Percentiles rank a stretch among this genome's conserved stretches.
Evolutionary conservation across 495 filamentous ascomycete genomes (phyloP).

Genomic region (Ascobolus immersus): DNA sequence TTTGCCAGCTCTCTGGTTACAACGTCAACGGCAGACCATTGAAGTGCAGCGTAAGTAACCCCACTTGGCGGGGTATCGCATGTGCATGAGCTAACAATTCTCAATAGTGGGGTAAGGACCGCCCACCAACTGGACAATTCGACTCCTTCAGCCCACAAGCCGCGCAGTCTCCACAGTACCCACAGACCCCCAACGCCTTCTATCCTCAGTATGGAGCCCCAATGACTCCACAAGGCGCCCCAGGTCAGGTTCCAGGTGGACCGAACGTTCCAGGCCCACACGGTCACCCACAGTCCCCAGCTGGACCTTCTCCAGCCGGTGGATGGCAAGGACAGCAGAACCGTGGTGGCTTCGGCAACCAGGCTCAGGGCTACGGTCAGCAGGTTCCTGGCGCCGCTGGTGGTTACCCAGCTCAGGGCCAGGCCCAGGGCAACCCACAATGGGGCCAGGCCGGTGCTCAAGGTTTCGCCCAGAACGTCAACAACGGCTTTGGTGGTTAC

Average conservation of each 20-base stretch:
- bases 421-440: slow-evolving; percentile 32
- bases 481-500: slow-evolving; percentile 33
- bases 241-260: slow-evolving; percentile 13
- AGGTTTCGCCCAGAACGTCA: slow-evolving; percentile 24
- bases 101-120: slow-evolving; percentile 89
- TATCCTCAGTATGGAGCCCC: slow-evolving; percentile 82
- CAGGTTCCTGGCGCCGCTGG: slow-evolving; percentile 49
- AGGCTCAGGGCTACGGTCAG: slow-evolving; percentile 34
- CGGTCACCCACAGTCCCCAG: slow-evolving; percentile 21
- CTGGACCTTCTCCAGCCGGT: slow-evolving; percentile 24
- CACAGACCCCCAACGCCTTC: slow-evolving; percentile 52
- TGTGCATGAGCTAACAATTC: slow-evolving; percentile 13
- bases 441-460: slow-evolving; percentile 39
- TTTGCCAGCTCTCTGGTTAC: slow-evolving; percentile 89
- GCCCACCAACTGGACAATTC: slow-evolving; percentile 62
- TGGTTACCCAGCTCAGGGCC: slow-evolving; percentile 56
- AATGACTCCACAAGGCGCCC: slow-evolving; percentile 43
- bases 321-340: slow-evolving; percentile 33
- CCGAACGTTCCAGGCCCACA: slow-evolving; percentile 12
- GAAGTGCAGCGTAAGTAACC: slow-evolving; percentile 79
- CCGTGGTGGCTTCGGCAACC: slow-evolving; percentile 32
- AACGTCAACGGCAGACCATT: slow-evolving; percentile 91
- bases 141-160: slow-evolving; percentile 62
- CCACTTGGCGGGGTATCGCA: slow-evolving; percentile 1
- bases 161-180: slow-evolving; percentile 40